These are phyloP conservation scores for Schoenoplectus triqueter DNA, from an alignment of 202 grass and related monocot genomes.

Conservation along the genomic window DNA sequence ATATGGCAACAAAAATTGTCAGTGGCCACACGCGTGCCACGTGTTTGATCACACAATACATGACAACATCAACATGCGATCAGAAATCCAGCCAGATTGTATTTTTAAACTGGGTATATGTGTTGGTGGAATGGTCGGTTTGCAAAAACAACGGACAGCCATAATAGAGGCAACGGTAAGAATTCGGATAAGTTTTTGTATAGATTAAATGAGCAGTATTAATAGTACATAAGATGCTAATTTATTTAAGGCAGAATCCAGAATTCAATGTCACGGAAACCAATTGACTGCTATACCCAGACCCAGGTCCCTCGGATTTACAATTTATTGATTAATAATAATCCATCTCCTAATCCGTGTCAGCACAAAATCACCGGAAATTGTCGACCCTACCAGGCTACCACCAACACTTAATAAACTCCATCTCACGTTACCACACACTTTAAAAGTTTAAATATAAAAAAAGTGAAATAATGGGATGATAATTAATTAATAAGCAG, in stretches of 20 bases:
- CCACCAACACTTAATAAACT: slow-evolving; percentile 19
- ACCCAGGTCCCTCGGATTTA: background rate
- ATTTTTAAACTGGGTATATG: background rate
- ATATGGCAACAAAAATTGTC: background rate
- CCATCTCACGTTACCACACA: background rate
- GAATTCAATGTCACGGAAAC: slow-evolving; percentile 33
- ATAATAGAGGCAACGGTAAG: background rate
- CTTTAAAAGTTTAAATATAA: background rate
- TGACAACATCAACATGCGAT: background rate
- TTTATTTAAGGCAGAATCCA: slow-evolving; percentile 24
- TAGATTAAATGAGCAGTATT: slow-evolving; percentile 2
- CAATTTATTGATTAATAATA: slow-evolving; percentile 20
- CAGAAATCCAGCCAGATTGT: background rate
- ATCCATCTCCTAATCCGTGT: slow-evolving; percentile 31
- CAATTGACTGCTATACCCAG: background rate
- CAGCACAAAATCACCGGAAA: slow-evolving; percentile 34
- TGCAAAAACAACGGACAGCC: too few relatives aligned
- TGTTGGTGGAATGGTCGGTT: too few relatives aligned
- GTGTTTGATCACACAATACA: background rate
- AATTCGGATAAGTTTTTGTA: background rate
- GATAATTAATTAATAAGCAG: background rate
- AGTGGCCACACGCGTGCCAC: background rate
- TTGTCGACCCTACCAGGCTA: background rate
- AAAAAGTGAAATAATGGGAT: background rate
- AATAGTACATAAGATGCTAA: background rate